Evolutionary conservation across 1,284 basidiomycete genomes (phyloP).

Genomic region (Ganoderma sinense): DNA sequence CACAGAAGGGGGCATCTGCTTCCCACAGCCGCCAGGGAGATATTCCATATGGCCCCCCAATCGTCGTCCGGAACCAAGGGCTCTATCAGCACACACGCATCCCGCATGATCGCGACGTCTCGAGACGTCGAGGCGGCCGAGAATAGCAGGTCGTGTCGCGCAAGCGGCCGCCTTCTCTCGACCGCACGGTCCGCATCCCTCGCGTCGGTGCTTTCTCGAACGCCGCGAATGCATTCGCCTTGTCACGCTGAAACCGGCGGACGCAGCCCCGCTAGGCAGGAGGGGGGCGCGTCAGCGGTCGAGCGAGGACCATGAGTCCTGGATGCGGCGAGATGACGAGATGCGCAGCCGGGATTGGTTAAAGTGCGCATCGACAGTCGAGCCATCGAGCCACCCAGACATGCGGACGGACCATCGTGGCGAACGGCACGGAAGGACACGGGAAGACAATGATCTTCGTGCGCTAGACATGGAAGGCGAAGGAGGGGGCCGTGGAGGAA

Average conservation of each 20-base stretch:
- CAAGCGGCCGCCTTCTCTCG: not conserved
- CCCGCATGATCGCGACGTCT: not conserved
- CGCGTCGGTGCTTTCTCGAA: not conserved
- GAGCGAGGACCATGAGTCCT: not conserved
- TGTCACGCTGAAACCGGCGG: not conserved
- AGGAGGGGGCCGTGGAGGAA: not conserved
- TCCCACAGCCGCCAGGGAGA: not conserved
- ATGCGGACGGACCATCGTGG: conserved; percentile 2
- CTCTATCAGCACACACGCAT: not conserved
- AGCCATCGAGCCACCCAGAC: not conserved
- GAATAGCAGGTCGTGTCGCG: not conserved
- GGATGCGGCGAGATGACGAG: not conserved
- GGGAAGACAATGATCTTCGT: not conserved
- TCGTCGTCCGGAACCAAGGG: not conserved
- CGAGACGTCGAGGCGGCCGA: not conserved
- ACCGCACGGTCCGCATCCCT: not conserved
- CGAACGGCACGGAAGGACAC: not conserved
- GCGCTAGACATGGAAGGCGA: not conserved
- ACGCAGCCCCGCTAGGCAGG: not conserved
- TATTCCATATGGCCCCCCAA: not conserved
- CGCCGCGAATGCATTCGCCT: not conserved
- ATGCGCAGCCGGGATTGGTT: not conserved
- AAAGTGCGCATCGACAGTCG: not conserved
- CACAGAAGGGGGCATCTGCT: not conserved
- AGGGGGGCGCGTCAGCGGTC: not conserved